Percentiles rank a stretch among this genome's conserved stretches.
phyloP scores from a whole-genome alignment of 1,284 basidiomycete species.

The Inonotus obliquus region DNA sequence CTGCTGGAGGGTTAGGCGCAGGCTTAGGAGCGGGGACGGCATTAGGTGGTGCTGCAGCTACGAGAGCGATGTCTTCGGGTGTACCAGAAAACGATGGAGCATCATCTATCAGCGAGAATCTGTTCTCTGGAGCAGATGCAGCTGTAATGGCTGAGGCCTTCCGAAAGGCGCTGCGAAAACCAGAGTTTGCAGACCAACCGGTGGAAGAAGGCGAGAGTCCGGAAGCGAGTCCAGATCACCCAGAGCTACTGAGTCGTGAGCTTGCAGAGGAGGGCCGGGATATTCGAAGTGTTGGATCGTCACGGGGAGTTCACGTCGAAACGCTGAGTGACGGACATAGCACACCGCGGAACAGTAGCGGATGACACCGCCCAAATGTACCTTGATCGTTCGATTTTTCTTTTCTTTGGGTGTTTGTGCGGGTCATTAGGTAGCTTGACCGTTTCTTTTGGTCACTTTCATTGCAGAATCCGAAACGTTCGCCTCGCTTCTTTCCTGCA shows the following conservation, averaged over 20 bases:
- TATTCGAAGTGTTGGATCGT: slow-evolving; percentile 73
- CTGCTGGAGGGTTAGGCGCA: slow-evolving; percentile 27
- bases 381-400: neutral
- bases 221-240: slow-evolving; percentile 37
- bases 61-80: slow-evolving; percentile 41
- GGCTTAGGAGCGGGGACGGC: slow-evolving; percentile 17
- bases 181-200: slow-evolving; percentile 65
- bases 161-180: slow-evolving; percentile 76
- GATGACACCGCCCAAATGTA: neutral
- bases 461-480: neutral
- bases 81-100: slow-evolving; percentile 54
- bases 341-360: slow-evolving; percentile 9
- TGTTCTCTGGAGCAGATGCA: slow-evolving; percentile 76
- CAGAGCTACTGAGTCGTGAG: slow-evolving; percentile 56
- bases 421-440: neutral
- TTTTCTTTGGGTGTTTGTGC: neutral
- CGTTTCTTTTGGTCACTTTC: neutral
- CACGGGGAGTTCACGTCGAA: slow-evolving; percentile 72
- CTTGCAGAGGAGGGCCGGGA: slow-evolving; percentile 79
- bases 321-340: slow-evolving; percentile 33
- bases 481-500: neutral
- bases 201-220: slow-evolving; percentile 67
- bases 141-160: slow-evolving; percentile 88
- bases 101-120: slow-evolving; percentile 57
- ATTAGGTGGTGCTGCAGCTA: slow-evolving; percentile 28